Percentiles rank a stretch among this genome's conserved stretches.
phyloP scores from a whole-genome alignment of 2,329 filamentous ascomycete genomes.

The Trichophyton schoenleinii region DNA sequence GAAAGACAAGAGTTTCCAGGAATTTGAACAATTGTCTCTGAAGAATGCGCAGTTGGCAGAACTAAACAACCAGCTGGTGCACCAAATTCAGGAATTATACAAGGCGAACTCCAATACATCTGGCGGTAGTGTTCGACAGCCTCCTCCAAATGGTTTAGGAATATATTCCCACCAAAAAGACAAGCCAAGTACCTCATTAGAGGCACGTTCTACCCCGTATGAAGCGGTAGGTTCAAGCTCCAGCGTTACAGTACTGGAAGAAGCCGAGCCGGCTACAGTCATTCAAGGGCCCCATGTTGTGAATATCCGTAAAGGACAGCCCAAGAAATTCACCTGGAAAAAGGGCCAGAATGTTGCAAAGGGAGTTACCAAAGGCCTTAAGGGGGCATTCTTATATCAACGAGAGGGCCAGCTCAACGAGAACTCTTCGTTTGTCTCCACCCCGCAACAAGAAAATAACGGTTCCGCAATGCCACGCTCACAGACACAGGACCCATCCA shows the following conservation, averaged over 20 bases:
- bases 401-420: constrained; percentile 45
- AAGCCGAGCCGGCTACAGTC: constrained; percentile 48
- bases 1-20: constrained; percentile 84
- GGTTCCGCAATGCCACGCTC: constrained; percentile 24
- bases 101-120: constrained; percentile 55
- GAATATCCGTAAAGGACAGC: constrained; percentile 85
- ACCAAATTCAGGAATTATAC: constrained; percentile 87
- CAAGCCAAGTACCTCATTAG: constrained; percentile 35
- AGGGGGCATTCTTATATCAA: constrained; percentile 69
- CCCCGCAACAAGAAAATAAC: constrained; percentile 18
- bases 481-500: constrained; percentile 33
- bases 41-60: constrained; percentile 92
- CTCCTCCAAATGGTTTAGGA: constrained; percentile 43
- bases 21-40: constrained; percentile 86
- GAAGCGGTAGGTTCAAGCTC: constrained; percentile 48
- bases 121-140: constrained; percentile 21
- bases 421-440: constrained; percentile 54
- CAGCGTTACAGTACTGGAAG: constrained; percentile 47
- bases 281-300: constrained; percentile 77
- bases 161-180: constrained; percentile 49
- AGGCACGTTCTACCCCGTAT: constrained; percentile 28
- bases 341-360: constrained; percentile 91
- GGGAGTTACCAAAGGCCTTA: constrained; percentile 85
- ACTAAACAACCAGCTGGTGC: constrained; percentile 88
- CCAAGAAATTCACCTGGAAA: constrained; percentile 98